Base-by-base conservation (phyloP, 345 rosid genomes). In the Aquilaria malaccensis region DNA sequence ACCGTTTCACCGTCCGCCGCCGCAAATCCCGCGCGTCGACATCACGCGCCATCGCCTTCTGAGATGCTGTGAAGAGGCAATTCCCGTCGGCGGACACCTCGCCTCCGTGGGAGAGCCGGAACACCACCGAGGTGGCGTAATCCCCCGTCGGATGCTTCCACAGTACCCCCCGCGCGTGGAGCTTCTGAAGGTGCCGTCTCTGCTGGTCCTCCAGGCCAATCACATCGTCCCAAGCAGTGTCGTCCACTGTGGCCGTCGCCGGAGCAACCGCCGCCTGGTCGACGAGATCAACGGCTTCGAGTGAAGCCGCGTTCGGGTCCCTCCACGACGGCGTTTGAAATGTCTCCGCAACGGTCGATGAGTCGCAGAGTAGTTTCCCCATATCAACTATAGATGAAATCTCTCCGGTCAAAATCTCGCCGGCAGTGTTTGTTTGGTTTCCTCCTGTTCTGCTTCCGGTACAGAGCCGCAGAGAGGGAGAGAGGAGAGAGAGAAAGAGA, bases 51-150 rank as follows among this genome's bases (percentile, higher is more conserved):
- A 83, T 82, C 2, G 96, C 96, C 61, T 70, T 81, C 61, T 79
- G 87, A 2, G 95, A 88, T 11, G 97, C 96, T 7, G 97, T 91
- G 86, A 95, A 95, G 3, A 95, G 74, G 74, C 99, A 95, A 85
- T 95, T 95, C 32, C 99, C 97, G 65, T 95, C 97, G 13, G 99
- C 58, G 29, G 91, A 88, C 2, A 95, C 99, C 51, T 91, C 96
- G 30, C 99, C 99, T 10, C 97, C 99, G 65, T 95, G 93, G 0
- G 95, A 80, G 22, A 91, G 79, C 55, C 80, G 78, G 77, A 95
- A 91, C 41, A 95, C 95, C 29, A 88, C 80, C 32, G 97, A 80
- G 2, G 77, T 33, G 4, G 82, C 79, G n/a, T 66, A 57, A 10
- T 72, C 83, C 46, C 61, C 73, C 7, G 43, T 37, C 5, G 97